Evolutionary conservation across 495 filamentous ascomycete genomes (phyloP).

Genomic region (Neurospora sp.): DNA sequence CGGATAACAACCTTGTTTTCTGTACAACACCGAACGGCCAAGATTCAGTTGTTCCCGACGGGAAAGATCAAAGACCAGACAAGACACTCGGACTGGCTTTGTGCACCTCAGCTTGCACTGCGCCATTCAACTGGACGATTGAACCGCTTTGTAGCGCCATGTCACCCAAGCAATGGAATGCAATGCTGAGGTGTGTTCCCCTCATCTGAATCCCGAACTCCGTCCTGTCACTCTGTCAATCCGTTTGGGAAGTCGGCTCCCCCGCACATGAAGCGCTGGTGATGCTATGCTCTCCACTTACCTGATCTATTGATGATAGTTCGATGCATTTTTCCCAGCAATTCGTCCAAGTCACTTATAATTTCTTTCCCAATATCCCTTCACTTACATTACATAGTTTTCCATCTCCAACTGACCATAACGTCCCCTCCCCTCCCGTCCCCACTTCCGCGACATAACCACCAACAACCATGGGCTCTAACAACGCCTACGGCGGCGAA

Average conservation of each 20-base stretch:
- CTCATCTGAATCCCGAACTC: background rate
- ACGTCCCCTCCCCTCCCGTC: background rate
- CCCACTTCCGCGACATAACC: background rate
- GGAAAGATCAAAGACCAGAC: background rate
- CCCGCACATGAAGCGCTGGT: background rate
- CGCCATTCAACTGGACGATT: background rate
- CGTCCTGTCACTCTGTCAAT: background rate
- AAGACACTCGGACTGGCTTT: background rate
- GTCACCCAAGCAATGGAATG: background rate
- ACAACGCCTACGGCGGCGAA: slow-evolving; percentile 11
- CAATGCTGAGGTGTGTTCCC: background rate
- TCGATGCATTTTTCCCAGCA: background rate
- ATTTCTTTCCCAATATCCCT: background rate
- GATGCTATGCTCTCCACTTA: background rate
- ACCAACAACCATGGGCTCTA: slow-evolving; percentile 28
- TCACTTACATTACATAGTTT: background rate
- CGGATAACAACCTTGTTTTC: background rate
- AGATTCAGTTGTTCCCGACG: background rate
- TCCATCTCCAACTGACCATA: background rate
- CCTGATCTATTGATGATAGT: background rate
- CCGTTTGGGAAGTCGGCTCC: background rate
- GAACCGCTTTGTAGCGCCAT: background rate
- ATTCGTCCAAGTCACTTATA: background rate
- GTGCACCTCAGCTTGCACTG: background rate
- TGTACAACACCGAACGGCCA: background rate